Conservation (phyloP, 129 eudicot species). For the Chrysanthemum lavandulifolium region DNA sequence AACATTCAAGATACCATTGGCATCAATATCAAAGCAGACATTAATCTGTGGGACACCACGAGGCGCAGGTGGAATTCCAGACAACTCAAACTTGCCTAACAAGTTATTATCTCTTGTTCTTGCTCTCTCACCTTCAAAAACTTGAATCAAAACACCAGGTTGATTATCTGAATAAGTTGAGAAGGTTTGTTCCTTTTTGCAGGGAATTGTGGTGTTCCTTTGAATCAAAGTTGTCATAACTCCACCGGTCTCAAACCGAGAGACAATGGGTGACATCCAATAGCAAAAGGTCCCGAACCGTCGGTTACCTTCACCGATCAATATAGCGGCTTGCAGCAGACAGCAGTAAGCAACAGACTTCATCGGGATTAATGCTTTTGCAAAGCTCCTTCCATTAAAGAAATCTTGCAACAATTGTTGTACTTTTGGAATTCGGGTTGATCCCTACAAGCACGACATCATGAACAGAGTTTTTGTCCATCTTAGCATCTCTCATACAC, state of each 20-base stretch:
- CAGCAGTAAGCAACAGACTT: background rate
- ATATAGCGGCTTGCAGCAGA: background rate
- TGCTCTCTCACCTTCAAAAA: slow-evolving; percentile 39
- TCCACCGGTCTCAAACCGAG: no score
- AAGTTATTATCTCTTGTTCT: slow-evolving; percentile 40
- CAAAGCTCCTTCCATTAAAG: background rate
- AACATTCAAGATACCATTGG: slow-evolving; percentile 48
- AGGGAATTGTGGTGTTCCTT: slow-evolving; percentile 33
- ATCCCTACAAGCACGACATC: slow-evolving; percentile 1
- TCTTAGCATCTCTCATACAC: background rate
- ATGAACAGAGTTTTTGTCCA: background rate
- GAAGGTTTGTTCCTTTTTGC: slow-evolving; percentile 6
- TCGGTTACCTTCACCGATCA: background rate
- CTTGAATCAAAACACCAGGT: slow-evolving; percentile 43
- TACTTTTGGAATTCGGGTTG: background rate
- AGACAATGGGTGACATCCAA: background rate
- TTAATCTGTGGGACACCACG: slow-evolving; percentile 49
- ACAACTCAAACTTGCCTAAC: slow-evolving; percentile 40
- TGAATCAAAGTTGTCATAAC: no score
- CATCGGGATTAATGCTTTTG: background rate
- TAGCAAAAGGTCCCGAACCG: background rate
- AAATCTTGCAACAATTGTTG: background rate
- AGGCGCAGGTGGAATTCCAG: slow-evolving; percentile 50
- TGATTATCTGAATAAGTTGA: slow-evolving; percentile 38
- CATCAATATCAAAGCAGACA: slow-evolving; percentile 49